These are phyloP conservation scores for Fraxinus floribunda DNA, from an alignment of 305 asterid species.

Conservation along the genomic window DNA sequence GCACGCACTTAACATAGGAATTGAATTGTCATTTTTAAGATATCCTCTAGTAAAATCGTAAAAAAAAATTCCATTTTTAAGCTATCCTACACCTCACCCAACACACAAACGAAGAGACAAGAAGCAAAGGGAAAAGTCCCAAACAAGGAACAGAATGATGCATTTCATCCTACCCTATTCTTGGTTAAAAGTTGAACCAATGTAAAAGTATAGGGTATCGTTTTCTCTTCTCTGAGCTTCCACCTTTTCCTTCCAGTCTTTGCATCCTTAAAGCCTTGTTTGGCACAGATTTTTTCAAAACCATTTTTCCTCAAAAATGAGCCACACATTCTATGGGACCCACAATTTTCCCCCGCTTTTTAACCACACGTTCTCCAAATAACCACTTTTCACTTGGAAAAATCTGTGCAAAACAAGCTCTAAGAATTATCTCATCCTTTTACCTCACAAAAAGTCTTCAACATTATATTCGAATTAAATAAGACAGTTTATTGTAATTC, in stretches of 20 bases:
- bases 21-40: background rate
- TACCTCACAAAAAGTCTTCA: background rate
- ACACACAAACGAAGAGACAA: background rate
- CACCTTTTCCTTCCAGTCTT: background rate
- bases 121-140: background rate
- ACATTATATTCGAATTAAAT: constrained; percentile 7
- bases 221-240: background rate
- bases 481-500: background rate
- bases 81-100: background rate
- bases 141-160: background rate
- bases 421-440: background rate
- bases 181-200: background rate
- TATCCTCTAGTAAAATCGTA: background rate
- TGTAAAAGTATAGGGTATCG: background rate
- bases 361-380: background rate
- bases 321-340: background rate
- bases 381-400: background rate
- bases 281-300: background rate
- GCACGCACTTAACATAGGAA: background rate
- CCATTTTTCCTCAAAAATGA: background rate
- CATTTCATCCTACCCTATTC: background rate
- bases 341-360: background rate
- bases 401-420: background rate
- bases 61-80: background rate
- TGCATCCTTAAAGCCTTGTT: background rate